Percentiles rank a stretch among this genome's conserved stretches.
Evolutionary conservation across 2,329 filamentous ascomycete species (phyloP).

Genomic region (Diaporthe sp.): DNA sequence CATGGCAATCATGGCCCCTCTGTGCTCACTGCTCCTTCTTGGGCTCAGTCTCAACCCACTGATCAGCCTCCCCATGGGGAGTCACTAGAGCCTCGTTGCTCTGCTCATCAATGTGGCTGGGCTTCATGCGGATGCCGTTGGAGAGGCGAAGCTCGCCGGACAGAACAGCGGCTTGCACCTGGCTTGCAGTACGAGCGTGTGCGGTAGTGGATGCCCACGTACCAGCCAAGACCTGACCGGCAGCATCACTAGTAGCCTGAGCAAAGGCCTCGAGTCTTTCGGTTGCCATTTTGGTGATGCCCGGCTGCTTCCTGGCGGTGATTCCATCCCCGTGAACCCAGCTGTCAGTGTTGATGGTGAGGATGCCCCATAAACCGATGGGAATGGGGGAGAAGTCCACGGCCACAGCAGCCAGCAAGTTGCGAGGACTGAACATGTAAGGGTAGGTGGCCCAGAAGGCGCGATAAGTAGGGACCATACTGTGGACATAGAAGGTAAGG

Average conservation of each 20-base stretch:
- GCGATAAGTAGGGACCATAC: conserved; percentile 4
- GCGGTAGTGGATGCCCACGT: neutral
- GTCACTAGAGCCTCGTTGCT: neutral
- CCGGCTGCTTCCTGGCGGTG: conserved; percentile 13
- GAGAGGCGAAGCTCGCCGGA: neutral
- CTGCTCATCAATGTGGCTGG: neutral
- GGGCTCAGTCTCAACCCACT: neutral
- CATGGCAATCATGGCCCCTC: neutral
- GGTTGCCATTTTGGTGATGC: neutral
- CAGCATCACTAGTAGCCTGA: neutral
- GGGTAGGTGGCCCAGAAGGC: conserved; percentile 25
- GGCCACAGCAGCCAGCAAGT: conserved; percentile 19
- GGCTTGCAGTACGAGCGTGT: neutral
- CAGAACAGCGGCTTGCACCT: neutral
- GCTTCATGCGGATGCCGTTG: neutral
- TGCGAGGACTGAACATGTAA: conserved; percentile 25
- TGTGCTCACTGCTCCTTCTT: neutral
- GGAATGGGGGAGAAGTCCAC: conserved; percentile 19
- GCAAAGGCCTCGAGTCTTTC: neutral
- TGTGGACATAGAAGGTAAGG: conserved; percentile 12
- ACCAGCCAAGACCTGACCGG: neutral
- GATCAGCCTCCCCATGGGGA: neutral
- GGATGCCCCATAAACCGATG: conserved; percentile 27
- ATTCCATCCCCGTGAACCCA: conserved; percentile 30
- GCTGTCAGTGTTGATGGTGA: conserved; percentile 20